phyloP scores from a whole-genome alignment of 768 basidiomycete species.

The Lactarius psammicola region DNA sequence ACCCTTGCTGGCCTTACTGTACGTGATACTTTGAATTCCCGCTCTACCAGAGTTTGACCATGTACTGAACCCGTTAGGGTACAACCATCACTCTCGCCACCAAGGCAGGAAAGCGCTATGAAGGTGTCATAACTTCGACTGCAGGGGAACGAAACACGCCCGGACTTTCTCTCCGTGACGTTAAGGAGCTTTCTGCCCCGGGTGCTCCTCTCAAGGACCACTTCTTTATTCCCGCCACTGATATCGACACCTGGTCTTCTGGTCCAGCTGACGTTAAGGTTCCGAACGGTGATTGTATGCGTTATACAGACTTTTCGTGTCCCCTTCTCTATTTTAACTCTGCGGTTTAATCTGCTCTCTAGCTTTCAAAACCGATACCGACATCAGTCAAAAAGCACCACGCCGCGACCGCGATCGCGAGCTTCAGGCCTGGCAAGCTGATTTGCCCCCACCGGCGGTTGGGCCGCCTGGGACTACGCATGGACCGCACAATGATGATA shows the following conservation, averaged over 20 bases:
- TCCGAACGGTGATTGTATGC: conserved; percentile 71
- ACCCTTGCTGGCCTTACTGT: conserved; percentile 70
- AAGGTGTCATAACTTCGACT: conserved; percentile 67
- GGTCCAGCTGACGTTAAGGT: conserved; percentile 70
- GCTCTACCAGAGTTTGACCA: conserved; percentile 25
- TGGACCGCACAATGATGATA: conserved; percentile 51
- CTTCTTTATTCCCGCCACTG: conserved; percentile 66
- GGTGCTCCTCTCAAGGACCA: conserved; percentile 69
- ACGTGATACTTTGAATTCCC: conserved; percentile 36
- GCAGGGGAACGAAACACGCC: conserved; percentile 61
- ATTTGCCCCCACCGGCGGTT: conserved; percentile 36
- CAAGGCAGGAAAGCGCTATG: conserved; percentile 68
- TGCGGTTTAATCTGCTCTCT: conserved; percentile 5
- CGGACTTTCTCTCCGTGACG: conserved; percentile 76
- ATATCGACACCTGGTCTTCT: conserved; percentile 71
- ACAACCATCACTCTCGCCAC: conserved; percentile 75
- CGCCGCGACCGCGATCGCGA: conserved; percentile 78
- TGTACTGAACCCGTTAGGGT: conserved; percentile 46
- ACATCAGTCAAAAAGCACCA: conserved; percentile 59
- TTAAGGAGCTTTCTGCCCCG: conserved; percentile 65
- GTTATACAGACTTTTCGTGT: conserved; percentile 3
- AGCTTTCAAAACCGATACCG: conserved; percentile 80
- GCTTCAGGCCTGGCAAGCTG: conserved; percentile 74
- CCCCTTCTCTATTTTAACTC: conserved; percentile 1
- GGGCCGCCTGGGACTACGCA: conserved; percentile 33